Base-by-base conservation (phyloP, 768 basidiomycete species). In the Suillus decipiens region DNA sequence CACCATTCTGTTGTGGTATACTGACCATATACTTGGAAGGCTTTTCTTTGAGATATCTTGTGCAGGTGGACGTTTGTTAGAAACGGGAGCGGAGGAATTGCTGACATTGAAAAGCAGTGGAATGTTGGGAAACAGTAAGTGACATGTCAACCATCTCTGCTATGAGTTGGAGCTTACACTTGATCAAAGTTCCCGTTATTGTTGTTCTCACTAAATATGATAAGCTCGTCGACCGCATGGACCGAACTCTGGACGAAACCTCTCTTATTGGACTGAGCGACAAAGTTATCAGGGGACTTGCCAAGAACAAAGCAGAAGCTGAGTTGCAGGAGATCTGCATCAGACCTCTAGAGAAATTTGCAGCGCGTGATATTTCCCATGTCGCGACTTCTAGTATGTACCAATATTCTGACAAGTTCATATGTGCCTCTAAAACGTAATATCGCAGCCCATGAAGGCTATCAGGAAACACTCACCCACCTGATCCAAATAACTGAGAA, bases 161-260 rank as follows among this genome's bases (percentile, higher is more conserved):
- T 57, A 11, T 12, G 12, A 11, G 5, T 12, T 12, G 37, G 12
- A 48, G 10, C 28, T 14, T n/a, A n/a, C n/a, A n/a, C n/a, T n/a
- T n/a, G n/a, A n/a, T n/a, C 12, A 11, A 15, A 62, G 55, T 47
- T 15, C 55, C 61, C 14, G 12, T 50, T 5, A 33, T 62, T 9
- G 12, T 47, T 12, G 55, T 62, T 10, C 28, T 62, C 42, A 62
- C 61, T 10, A 62, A 62, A 58, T 56, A 36, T 8, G 61, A 62
- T n/a, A 45, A 3, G 28, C 41, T 62, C 10, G 7, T 22, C 12
- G 41, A 31, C 6, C 31, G 7, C 5, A n/a, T 36, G 31, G 55
- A 58, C 1, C 41, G 59, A 10, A 80, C 5, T 79, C 70, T 56
- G 80, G 80, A 1, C 68, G 28, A 77, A 60, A 75, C 43, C 9